Evolutionary conservation across 768 basidiomycete species (phyloP).

Genomic region (Leccinum broughii): DNA sequence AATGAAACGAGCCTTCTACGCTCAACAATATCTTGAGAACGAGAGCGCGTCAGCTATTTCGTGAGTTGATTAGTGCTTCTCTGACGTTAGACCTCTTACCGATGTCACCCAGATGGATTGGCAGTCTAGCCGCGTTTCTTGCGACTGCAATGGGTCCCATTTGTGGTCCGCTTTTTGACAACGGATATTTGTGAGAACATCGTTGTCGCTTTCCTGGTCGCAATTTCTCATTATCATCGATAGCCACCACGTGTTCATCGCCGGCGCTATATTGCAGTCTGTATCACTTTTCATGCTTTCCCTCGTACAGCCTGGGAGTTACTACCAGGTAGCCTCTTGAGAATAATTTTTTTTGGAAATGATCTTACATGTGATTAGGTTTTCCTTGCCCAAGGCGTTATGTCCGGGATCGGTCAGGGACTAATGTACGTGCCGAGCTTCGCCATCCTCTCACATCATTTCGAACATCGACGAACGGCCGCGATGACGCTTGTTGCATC

Average conservation of each 20-base stretch:
- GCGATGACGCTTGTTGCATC: conserved; percentile 48
- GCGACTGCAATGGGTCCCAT: conserved; percentile 22
- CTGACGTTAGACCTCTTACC: neutral
- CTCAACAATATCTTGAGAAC: conserved; percentile 19
- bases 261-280: conserved; percentile 28
- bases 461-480: conserved; percentile 39
- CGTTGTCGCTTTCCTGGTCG: neutral
- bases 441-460: conserved; percentile 46
- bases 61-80: conserved; percentile 6
- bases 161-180: conserved; percentile 29
- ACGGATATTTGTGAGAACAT: conserved; percentile 29
- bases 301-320: conserved; percentile 34
- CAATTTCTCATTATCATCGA: neutral
- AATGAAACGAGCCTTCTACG: conserved; percentile 22
- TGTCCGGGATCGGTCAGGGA: conserved; percentile 43
- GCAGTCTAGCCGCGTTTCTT: conserved; percentile 21
- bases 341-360: neutral
- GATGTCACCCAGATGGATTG: conserved; percentile 26
- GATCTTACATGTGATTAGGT: conserved; percentile 26
- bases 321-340: conserved; percentile 33
- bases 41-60: conserved; percentile 28
- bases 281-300: conserved; percentile 41
- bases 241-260: conserved; percentile 13
- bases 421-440: conserved; percentile 46
- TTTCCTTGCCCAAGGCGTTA: conserved; percentile 46